Evolutionary conservation across 768 basidiomycete genomes (phyloP), one percentile per base, ranked within the genome.

Genomic region (Amyloporia xantha): DNA sequence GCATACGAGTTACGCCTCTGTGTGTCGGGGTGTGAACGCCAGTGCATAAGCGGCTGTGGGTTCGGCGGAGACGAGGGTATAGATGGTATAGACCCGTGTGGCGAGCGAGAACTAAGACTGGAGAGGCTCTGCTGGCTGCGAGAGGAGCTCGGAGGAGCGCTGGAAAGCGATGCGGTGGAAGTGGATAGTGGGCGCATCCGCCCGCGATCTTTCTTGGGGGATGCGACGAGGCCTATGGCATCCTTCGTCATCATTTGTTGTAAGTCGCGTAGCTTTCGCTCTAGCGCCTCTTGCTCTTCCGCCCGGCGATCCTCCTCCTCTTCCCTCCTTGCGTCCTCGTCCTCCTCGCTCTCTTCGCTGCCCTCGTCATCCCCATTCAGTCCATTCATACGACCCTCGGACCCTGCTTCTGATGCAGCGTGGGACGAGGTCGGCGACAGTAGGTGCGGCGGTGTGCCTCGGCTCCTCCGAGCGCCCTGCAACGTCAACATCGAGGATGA

Each of bases 401-500:
- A 79, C 44, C 79, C 78, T 17, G 70, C 70, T 11, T 68, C 74
- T 4, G 78, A 77, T 13, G 35, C 55, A 3, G 51, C 47, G 11
- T 53, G 51, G 11, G 62, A 63, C 11, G 78, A 79, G 2, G 74
- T 67, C 7, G 81, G 76, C 0, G 82, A 76, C 13, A 72, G 60
- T 1, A 72, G 69, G 10, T 71, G 72, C 9, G 73, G 60, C 9
- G 68, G 68, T 2, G 50, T 47, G 23, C 61, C 49, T 30, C 67
- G 67, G 15, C 66, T 57, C 50, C 64, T 71, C 54, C 68, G 73
- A 24, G 71, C 62, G 12, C 68, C 75, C 58, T 84, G 85, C 0
- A 89, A 66, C 2, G 85, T 88, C n/a, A 85, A 58, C 2, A 78
- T 83, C 17, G 88, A 88, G 0, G 86, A 87, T 0, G 83, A 85